Evolutionary conservation across 768 basidiomycete species (phyloP), one percentile per base, ranked within the genome.

Genomic region (Trametes villosa): DNA sequence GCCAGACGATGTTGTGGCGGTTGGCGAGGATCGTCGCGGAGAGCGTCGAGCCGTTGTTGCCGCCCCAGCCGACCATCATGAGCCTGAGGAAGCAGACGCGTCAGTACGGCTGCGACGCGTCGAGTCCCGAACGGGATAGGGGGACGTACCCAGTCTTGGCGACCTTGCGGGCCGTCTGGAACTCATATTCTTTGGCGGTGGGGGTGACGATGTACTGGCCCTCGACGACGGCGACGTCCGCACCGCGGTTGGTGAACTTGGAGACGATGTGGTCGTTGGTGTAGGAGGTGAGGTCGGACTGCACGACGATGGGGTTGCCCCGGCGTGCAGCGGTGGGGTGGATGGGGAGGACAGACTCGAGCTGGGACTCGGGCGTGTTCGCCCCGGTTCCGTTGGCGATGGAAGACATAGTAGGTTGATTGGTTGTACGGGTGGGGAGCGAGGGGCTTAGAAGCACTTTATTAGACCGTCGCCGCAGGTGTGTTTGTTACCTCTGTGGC

Each of bases 61-160:
- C 96, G 59, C 96, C 96, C 59, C 95, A 77, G 60, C 97, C 97
- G 68, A 98, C 89, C 85, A 99, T 90, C 91, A 99, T 90, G 65
- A 99, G 83, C 56, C 96, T 98, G 62, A 9, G 61, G 54, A 36
- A 61, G 51, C 57, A 44, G 62, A 58, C 62, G 36, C 24, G 51
- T 64, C 9, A 59, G 29, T 26, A 62, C 9, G 49, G 22, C 30
- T 31, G 48, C 47, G 47, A 41, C 38, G 36, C 17, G 22, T 26
- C n/a, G 22, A 24, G 36, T 29, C 24, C 57, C 55, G 45, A 30
- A 55, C 29, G 24, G 8, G 36, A 7, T 4, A 15, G n/a, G n/a
- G n/a, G 12, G 18, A 66, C 90, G 63, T 72, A 96, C 95, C 96
- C 97, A 71, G 94, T 96, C 81, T 89, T 95, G 67, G 87, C 81